Percentiles rank a stretch among this genome's conserved stretches.
Evolutionary conservation across 192 early-diverging fungal species (phyloP).

Genomic region (Backusella sp.): DNA sequence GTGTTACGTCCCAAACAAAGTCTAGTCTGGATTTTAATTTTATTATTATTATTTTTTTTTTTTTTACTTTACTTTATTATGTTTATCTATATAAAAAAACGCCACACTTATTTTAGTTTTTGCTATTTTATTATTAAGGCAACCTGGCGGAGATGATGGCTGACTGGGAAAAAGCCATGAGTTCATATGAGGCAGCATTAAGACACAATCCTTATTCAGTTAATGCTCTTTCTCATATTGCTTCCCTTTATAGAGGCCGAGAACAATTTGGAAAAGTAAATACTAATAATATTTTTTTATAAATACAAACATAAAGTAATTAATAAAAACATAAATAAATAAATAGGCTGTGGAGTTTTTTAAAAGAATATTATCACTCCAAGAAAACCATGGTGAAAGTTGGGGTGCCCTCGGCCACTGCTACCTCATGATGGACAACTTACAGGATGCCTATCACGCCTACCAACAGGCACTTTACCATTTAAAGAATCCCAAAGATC

Average conservation of each 20-base stretch:
- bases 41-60: constrained; percentile 4
- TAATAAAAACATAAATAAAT: neutral
- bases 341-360: constrained; percentile 88
- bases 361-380: constrained; percentile 78
- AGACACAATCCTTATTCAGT: constrained; percentile 92
- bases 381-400: constrained; percentile 85
- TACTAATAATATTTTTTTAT: neutral
- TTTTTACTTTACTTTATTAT: neutral
- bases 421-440: constrained; percentile 93
- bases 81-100: neutral
- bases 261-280: constrained; percentile 79
- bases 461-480: constrained; percentile 96
- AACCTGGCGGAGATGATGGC: constrained; percentile 35
- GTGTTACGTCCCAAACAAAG: constrained; percentile 8
- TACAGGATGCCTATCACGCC: constrained; percentile 90
- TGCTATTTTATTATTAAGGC: constrained; percentile 15
- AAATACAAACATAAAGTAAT: neutral
- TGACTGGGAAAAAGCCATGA: constrained; percentile 82
- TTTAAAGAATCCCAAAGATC: constrained; percentile 92
- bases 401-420: constrained; percentile 96
- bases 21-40: constrained; percentile 6
- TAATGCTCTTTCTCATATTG: constrained; percentile 76
- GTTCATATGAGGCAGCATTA: constrained; percentile 85
- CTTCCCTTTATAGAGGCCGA: constrained; percentile 77
- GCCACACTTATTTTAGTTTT: constrained; percentile 12